Conservation (phyloP, 2,329 filamentous ascomycete genomes). For the Shiraia bambusicola region DNA sequence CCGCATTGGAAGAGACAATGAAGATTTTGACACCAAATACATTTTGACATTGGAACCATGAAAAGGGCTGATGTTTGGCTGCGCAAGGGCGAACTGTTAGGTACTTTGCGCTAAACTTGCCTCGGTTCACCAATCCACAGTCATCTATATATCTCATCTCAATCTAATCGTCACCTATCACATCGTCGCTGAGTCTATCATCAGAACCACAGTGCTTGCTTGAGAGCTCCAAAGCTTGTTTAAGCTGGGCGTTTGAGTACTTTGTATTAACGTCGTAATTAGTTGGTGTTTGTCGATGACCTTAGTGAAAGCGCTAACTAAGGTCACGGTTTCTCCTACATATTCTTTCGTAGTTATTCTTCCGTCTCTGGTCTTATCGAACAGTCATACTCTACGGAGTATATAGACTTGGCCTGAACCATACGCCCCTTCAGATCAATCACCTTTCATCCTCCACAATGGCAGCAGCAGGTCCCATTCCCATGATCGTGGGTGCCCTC, state of each 20-base stretch:
- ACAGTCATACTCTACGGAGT: constrained; percentile 8
- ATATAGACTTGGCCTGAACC: background rate
- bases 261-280: background rate
- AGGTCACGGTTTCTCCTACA: constrained; percentile 11
- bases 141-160: too few relatives aligned
- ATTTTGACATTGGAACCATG: background rate
- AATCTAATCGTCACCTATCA: too few relatives aligned
- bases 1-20: too few relatives aligned
- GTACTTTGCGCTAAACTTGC: constrained; percentile 2
- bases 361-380: constrained; percentile 6
- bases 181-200: background rate
- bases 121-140: background rate
- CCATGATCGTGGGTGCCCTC: constrained; percentile 34
- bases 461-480: constrained; percentile 17
- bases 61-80: constrained; percentile 1
- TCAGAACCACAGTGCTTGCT: background rate
- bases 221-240: background rate
- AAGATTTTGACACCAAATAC: too few relatives aligned
- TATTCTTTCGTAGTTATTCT: constrained; percentile 16
- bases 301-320: constrained; percentile 14
- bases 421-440: background rate
- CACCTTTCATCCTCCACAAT: constrained; percentile 9
- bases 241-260: background rate
- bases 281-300: constrained; percentile 4
- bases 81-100: background rate